Evolutionary conservation across 345 rosid species (phyloP).

Genomic region (Salix koriyanagi): DNA sequence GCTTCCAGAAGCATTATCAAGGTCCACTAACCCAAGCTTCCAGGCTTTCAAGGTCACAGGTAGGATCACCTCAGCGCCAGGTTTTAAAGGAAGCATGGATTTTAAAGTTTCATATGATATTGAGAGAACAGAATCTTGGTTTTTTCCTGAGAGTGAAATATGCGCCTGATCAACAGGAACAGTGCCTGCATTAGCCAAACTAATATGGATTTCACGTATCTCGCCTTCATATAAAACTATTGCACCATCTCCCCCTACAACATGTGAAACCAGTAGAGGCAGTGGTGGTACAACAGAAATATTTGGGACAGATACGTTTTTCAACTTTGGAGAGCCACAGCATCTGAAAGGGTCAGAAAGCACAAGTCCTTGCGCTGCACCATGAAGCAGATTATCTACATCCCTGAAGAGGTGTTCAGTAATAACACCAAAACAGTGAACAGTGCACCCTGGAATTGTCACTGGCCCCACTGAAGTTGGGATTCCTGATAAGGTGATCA

Average conservation of each 20-base stretch:
- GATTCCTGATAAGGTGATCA: conserved; percentile 85
- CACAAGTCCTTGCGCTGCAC: conserved; percentile 98
- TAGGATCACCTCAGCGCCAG: conserved; percentile 84
- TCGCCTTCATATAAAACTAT: conserved; percentile 93
- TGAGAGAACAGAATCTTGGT: conserved; percentile 88
- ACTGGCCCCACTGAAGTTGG: conserved; percentile 83
- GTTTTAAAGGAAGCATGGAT: conserved; percentile 82
- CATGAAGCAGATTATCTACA: conserved; percentile 93
- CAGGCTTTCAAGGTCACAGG: conserved; percentile 91
- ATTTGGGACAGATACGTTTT: conserved; percentile 70
- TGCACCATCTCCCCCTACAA: conserved; percentile 91
- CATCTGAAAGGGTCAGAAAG: conserved; percentile 96
- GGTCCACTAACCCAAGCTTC: conserved; percentile 67
- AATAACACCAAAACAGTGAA: conserved; percentile 94
- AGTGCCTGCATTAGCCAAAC: conserved; percentile 93
- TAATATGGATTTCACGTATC: conserved; percentile 72
- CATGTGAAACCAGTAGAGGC: conserved; percentile 77
- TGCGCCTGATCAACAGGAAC: conserved; percentile 89
- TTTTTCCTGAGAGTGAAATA: conserved; percentile 87
- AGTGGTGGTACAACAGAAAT: conserved; percentile 73
- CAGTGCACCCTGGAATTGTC: conserved; percentile 79
- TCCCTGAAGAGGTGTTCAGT: conserved; percentile 91
- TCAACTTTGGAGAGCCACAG: conserved; percentile 85
- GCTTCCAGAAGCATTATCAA: conserved; percentile 54
- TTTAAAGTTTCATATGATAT: conserved; percentile 65